phyloP scores from a whole-genome alignment of 164 flowering plant species.

The Dillenia turbinata region DNA sequence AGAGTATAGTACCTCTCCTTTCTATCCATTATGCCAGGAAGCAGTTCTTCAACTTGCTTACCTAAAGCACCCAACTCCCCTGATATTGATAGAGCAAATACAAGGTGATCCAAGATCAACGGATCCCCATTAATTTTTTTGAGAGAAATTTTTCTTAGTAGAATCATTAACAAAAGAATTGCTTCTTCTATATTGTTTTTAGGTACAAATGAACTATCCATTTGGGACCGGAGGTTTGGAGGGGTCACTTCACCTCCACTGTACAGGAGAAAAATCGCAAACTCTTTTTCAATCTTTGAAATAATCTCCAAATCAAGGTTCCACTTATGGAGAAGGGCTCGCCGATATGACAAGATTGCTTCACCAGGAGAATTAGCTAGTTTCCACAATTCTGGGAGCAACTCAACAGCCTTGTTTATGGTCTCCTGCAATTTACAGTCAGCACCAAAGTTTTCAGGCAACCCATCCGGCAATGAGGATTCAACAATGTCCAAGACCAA shows the following conservation, averaged over 20 bases:
- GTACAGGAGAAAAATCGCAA: conserved; percentile 82
- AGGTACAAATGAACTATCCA: conserved; percentile 75
- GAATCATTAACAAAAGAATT: conserved; percentile 59
- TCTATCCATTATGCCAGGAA: conserved; percentile 51
- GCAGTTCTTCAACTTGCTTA: conserved; percentile 59
- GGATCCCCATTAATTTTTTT: conserved; percentile 71
- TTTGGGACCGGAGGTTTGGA: conserved; percentile 74
- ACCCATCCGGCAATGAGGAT: conserved; percentile 51
- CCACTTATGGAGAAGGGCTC: conserved; percentile 82
- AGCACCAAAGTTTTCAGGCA: conserved; percentile 38
- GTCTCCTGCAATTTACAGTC: conserved; percentile 58
- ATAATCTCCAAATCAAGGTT: conserved; percentile 60
- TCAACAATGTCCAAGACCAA: conserved; percentile 54
- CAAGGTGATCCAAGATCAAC: conserved; percentile 71
- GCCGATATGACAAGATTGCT: conserved; percentile 65
- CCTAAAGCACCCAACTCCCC: conserved; percentile 57
- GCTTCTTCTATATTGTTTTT: conserved; percentile 92
- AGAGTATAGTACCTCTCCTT: conserved; percentile 48
- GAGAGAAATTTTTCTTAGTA: conserved; percentile 47
- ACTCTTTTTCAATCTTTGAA: conserved; percentile 72
- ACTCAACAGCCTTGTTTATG: conserved; percentile 60
- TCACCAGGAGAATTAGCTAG: conserved; percentile 53
- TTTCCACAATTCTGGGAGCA: conserved; percentile 87
- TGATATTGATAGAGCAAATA: conserved; percentile 70
- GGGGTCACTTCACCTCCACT: conserved; percentile 78